Evolutionary conservation across 1,284 basidiomycete genomes (phyloP), one percentile per base, ranked within the genome.

Genomic region (Puccinia novopanici): DNA sequence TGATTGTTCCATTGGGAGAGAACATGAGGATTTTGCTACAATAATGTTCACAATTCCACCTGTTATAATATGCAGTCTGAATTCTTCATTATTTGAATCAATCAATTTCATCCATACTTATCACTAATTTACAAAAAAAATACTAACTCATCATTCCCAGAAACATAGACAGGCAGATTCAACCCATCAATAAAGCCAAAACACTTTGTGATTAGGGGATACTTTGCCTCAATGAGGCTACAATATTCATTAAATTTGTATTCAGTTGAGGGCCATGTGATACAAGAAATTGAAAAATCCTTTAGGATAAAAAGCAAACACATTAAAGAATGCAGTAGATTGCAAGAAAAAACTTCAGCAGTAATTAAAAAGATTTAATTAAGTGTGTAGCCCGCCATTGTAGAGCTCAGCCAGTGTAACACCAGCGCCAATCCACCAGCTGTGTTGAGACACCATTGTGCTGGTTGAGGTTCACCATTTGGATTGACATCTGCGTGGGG

Each of bases 1-100:
- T 87, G 22, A 88, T 85, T 8, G 67, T 24, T 30, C 42, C 65
- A 48, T 67, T 30, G 10, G 65, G 65, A 3, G 65, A 37, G 48
- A 67, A 67, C 1, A 24, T 34, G 5, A 27, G 5, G 15, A 52
- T 15, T 12, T 19, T 13, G 17, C 50, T 52, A 17, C 50, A 52
- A 19, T 52, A 52, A 52, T 52, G 50, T 22, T 4, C 50, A 52
- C n/a, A n/a, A n/a, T n/a, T n/a, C n/a, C n/a, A n/a, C n/a, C n/a
- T n/a, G n/a, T n/a, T n/a, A n/a, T n/a, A 19, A 4, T 52, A 8
- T 17, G 13, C 4, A 8, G 10, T 4, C 22, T 40, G 22, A 45
- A 67, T 6, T 67, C 12, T 3, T 37, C 42, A 48, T n/a, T 68
- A n/a, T n/a, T 27, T n/a, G n/a, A n/a, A n/a, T n/a, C n/a, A n/a